Percentiles rank a stretch among this genome's conserved stretches.
phyloP scores from a whole-genome alignment of 352 stramenopile genomes.

The Pythium plurisporium region DNA sequence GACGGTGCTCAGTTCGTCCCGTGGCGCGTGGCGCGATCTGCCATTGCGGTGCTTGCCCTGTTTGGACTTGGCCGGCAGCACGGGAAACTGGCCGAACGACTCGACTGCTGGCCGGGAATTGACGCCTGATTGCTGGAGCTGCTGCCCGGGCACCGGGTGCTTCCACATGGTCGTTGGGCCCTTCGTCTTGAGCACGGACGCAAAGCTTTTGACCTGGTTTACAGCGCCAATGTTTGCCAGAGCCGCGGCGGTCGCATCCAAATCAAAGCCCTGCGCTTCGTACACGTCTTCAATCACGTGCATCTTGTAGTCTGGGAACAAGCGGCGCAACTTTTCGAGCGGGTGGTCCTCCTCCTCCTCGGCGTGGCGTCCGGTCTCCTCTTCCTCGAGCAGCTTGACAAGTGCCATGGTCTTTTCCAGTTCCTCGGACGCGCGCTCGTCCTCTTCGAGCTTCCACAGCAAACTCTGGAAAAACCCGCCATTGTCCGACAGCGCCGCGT shows the following conservation, averaged over 20 bases:
- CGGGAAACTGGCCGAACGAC: slow-evolving; percentile 52
- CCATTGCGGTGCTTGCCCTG: slow-evolving; percentile 13
- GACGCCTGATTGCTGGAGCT: neutral
- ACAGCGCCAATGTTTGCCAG: slow-evolving; percentile 53
- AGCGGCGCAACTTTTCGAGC: slow-evolving; percentile 41
- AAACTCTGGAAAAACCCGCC: slow-evolving; percentile 66
- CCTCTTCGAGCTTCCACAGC: slow-evolving; percentile 51
- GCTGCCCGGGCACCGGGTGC: neutral
- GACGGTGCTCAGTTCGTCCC: neutral
- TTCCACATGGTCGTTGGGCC: slow-evolving; percentile 19
- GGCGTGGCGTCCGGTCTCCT: slow-evolving; percentile 1
- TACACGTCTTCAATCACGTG: slow-evolving; percentile 64
- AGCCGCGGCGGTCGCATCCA: slow-evolving; percentile 45
- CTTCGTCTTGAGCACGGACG: slow-evolving; percentile 35
- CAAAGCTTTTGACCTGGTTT: slow-evolving; percentile 58
- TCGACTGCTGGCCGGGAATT: slow-evolving; percentile 34
- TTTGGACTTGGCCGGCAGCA: slow-evolving; percentile 35
- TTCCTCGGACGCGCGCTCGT: slow-evolving; percentile 20
- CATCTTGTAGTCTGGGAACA: slow-evolving; percentile 55
- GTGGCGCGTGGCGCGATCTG: neutral
- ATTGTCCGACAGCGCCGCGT: slow-evolving; percentile 38
- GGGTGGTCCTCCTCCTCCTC: slow-evolving; percentile 36
- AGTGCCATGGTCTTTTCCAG: slow-evolving; percentile 4
- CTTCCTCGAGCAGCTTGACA: slow-evolving; percentile 6
- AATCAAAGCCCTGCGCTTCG: slow-evolving; percentile 50